These are phyloP conservation scores for Euclidium syriacum DNA, from an alignment of 345 rosid genomes.

Conservation along the genomic window DNA sequence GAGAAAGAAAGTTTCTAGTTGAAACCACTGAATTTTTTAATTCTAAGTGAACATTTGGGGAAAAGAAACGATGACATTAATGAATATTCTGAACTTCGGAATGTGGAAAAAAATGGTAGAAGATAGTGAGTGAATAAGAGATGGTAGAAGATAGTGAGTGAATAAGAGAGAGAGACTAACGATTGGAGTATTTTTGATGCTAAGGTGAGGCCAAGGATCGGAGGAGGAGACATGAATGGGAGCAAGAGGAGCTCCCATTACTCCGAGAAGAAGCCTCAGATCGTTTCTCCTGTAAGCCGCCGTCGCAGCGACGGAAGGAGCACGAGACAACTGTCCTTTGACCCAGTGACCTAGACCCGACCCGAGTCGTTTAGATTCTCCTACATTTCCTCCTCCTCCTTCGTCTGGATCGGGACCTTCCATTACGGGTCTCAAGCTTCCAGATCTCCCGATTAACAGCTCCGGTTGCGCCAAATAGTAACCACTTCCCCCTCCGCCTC, in stretches of 20 bases:
- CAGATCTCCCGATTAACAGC: conserved; percentile 59
- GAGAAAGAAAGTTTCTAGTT: not conserved
- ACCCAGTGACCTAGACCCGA: conserved; percentile 89
- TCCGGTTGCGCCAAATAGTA: conserved; percentile 44
- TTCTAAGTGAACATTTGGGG: not conserved
- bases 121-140: too few relatives aligned
- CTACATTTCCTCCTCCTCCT: conserved; percentile 37
- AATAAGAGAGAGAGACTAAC: conserved; percentile 40
- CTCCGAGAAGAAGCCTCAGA: conserved; percentile 77
- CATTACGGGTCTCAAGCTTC: conserved; percentile 70
- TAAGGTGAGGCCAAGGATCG: conserved; percentile 79
- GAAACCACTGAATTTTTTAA: not conserved
- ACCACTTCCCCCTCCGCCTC: conserved; percentile 15
- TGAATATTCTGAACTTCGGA: not conserved
- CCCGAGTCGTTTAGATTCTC: conserved; percentile 53
- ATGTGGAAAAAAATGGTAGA: not conserved
- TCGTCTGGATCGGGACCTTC: conserved; percentile 93
- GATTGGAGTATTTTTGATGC: conserved; percentile 87
- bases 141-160: too few relatives aligned
- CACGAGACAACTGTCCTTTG: conserved; percentile 62
- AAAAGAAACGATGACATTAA: not conserved
- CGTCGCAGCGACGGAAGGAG: conserved; percentile 47
- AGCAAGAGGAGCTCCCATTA: conserved; percentile 90
- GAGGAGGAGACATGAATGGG: conserved; percentile 64
- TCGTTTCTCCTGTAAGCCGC: conserved; percentile 54